These are phyloP conservation scores for Apiotrichum akiyoshidainum DNA, from an alignment of 1,284 basidiomycete species.

Conservation along the genomic window DNA sequence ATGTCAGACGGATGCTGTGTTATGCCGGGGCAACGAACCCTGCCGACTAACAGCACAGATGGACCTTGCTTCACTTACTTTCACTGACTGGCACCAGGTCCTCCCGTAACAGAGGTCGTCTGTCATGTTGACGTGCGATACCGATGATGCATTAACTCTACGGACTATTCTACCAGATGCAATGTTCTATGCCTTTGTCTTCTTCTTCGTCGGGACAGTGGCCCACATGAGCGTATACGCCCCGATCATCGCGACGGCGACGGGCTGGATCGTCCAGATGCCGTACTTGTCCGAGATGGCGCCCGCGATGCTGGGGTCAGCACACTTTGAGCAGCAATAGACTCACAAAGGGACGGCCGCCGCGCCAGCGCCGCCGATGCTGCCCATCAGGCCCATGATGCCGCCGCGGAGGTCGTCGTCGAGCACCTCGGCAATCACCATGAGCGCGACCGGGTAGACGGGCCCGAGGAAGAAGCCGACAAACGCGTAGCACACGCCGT, in stretches of 20 bases:
- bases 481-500: conserved; percentile 59
- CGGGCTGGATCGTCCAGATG: conserved; percentile 21
- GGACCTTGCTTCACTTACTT: too few species aligned
- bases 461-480: conserved; percentile 55
- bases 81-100: too few species aligned
- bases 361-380: conserved; percentile 62
- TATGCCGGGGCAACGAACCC: too few species aligned
- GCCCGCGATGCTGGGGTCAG: conserved; percentile 12
- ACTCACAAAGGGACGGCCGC: conserved; percentile 59
- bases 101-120: too few species aligned
- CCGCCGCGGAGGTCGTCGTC: conserved; percentile 61
- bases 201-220: conserved; percentile 10
- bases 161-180: too few species aligned
- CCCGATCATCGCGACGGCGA: conserved; percentile 17
- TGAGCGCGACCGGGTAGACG: conserved; percentile 63
- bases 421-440: conserved; percentile 58
- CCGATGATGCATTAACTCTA: too few species aligned
- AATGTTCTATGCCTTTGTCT: neutral
- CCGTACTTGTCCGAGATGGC: conserved; percentile 16
- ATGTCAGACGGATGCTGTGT: too few species aligned
- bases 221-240: conserved; percentile 12
- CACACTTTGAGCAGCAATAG: neutral
- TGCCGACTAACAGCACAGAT: too few species aligned
- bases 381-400: conserved; percentile 60
- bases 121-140: too few species aligned